Percentiles rank a stretch among this genome's conserved stretches.
These are phyloP conservation scores for Lonicera japonica DNA, from an alignment of 129 eudicot species.

Conservation along the genomic window DNA sequence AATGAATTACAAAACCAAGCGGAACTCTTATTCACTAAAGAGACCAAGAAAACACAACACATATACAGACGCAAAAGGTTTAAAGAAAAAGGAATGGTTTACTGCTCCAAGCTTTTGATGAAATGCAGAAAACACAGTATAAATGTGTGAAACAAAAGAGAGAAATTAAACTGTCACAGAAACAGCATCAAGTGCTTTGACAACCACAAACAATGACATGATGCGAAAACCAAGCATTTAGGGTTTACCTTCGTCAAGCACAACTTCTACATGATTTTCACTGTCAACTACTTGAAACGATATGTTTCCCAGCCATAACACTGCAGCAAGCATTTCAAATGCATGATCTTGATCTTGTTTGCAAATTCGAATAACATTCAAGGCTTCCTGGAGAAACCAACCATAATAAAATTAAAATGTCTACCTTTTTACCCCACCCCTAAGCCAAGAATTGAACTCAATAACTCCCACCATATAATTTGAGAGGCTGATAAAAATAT, in stretches of 20 bases:
- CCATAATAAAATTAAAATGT: not conserved
- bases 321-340: constrained; percentile 77
- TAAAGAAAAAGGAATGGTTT: too few relatives aligned
- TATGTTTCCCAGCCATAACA: constrained; percentile 93
- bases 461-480: too few relatives aligned
- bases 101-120: too few relatives aligned
- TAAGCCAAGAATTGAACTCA: too few relatives aligned
- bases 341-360: constrained; percentile 61
- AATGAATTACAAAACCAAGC: not conserved
- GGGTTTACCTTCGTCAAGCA: constrained; percentile 65
- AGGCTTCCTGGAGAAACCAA: constrained; percentile 57
- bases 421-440: too few relatives aligned
- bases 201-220: not conserved
- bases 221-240: constrained; percentile 7
- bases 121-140: too few relatives aligned
- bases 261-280: constrained; percentile 63
- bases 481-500: not conserved
- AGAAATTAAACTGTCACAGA: not conserved
- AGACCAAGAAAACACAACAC: too few relatives aligned
- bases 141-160: not conserved
- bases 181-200: not conserved
- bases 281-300: constrained; percentile 60
- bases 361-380: constrained; percentile 38
- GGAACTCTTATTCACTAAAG: too few relatives aligned
- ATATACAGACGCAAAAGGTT: too few relatives aligned